Base-by-base conservation (phyloP, 208 protist genomes). In the Zelonia costaricensis region DNA sequence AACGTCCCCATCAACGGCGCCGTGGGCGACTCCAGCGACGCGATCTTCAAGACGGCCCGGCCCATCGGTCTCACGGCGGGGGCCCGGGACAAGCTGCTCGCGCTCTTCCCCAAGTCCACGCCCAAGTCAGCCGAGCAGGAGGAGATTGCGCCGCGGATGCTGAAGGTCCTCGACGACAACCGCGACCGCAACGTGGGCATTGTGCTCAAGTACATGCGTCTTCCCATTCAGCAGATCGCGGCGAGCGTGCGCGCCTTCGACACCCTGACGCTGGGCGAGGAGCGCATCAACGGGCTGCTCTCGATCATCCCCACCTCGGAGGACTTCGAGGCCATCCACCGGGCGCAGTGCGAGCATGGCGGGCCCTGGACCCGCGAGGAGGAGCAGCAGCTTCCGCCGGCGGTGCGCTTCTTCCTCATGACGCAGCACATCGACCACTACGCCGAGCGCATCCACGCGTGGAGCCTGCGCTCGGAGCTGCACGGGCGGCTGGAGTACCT, bases 321-420 rank as follows among this genome's bases (percentile, higher is more conserved):
- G 9, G 88, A 94, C 36, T 71, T 85, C 20, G 63, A 67, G 54
- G 60, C 63, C 6, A 84, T 91, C 56, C 66, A 78, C 8, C 51
- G 51, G 23, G 80, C 80, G 27, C 52, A 71, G 52, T 56, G 62
- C 63, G 60, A 55, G 46, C 65, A 87, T 52, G 69, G 85, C 31
- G 49, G 49, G n/a, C 56, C 55, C 28, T 85, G 74, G 74, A 69
- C 62, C 15, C 62, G 45, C 7, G 60, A 61, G 53, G 72, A 89
- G 51, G 57, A 80, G 31, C 82, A 85, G 51, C 59, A 78, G 47
- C 62, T 88, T 20, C 74, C 71, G 9, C 27, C 73, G 8, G 53
- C 84, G 0, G 82, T 89, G 16, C 78, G 79, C 0, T 94, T 92
- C 56, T 86, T 91, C 36, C 38, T 94, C 18, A 94, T 94, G 88